Conservation (phyloP, 441 rosid species). For the Capsella rubella region DNA sequence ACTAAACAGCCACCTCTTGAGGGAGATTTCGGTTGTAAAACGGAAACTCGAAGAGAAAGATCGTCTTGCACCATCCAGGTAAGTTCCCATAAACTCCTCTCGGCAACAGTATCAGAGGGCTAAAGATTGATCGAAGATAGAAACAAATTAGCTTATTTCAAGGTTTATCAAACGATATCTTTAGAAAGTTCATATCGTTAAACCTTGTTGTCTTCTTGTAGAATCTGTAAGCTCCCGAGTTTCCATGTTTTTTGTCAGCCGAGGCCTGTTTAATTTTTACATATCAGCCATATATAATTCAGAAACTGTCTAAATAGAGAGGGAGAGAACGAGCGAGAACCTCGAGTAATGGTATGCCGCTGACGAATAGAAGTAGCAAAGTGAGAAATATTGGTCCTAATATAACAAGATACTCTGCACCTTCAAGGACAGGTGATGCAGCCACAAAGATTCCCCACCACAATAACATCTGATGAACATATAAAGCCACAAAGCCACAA, state of each 20-base stretch:
- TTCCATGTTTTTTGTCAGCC: slow-evolving; percentile 82
- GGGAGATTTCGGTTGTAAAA: slow-evolving; percentile 75
- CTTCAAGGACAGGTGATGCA: slow-evolving; percentile 71
- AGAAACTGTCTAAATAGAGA: not conserved
- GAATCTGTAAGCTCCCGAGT: slow-evolving; percentile 58
- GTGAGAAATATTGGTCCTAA: slow-evolving; percentile 87
- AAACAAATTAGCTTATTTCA: not conserved
- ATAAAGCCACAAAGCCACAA: not conserved
- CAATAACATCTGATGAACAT: slow-evolving; percentile 62
- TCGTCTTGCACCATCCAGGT: slow-evolving; percentile 74
- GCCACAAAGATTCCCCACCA: slow-evolving; percentile 96
- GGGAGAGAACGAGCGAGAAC: slow-evolving; percentile 47
- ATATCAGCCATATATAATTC: not conserved
- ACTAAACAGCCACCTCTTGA: slow-evolving; percentile 57
- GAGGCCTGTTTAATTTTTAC: slow-evolving; percentile 58
- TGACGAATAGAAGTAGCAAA: slow-evolving; percentile 77
- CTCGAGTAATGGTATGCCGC: slow-evolving; percentile 97
- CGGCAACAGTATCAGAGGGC: slow-evolving; percentile 87
- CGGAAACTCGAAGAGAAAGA: slow-evolving; percentile 79
- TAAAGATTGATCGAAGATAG: slow-evolving; percentile 23
- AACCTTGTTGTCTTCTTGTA: slow-evolving; percentile 87
- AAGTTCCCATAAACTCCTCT: slow-evolving; percentile 64
- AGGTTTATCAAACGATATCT: not conserved
- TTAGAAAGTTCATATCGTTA: slow-evolving; percentile 1
- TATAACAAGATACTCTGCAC: slow-evolving; percentile 84